Base-by-base conservation (phyloP, 768 basidiomycete genomes). In the Pholiota microspora region DNA sequence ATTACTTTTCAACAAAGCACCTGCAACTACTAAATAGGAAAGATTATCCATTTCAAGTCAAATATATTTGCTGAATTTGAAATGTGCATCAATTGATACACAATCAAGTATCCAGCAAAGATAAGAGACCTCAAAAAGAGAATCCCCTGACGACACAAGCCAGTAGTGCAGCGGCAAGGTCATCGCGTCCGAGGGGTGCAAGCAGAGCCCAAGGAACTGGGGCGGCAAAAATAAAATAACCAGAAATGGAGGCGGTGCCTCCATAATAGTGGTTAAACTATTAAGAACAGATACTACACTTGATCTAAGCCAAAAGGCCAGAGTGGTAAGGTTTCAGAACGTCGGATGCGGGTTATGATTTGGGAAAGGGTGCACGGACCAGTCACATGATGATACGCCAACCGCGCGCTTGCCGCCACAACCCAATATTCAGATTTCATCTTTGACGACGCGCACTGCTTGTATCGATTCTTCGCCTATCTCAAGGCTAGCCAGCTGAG, bases 201-300 rank as follows among this genome's bases (percentile, higher is more conserved):
- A 82, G 79, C 79, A 82, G 81, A 80, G 80, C 79, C 71, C 71
- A 66, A 70, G 59, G 66, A 65, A 59, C 78, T 73, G 74, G 77
- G 76, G 76, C 72, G 69, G 70, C 77, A 78, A 77, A 78, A 78
- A 78, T 78, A 70, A 78, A 72, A 77, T 77, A 78, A 78, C 77
- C 77, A 77, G 58, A 31, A 77, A 77, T 77, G 72, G 71, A 70
- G 73, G 73, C 77, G 68, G 73, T 79, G 77, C 73, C 75, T 67
- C 72, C 75, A 78, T 77, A 79, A 79, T 79, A 79, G 78, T 77
- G 77, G 77, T 85, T 84, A 84, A 83, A 84, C 82, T 84, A 83
- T 84, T 84, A 88, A 90, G 88, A 89, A 90, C 89, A 92, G 88
- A 90, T 92, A 91, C 89, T 90, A 91, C 89, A 91, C 89, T 90